Evolutionary conservation across 1,284 basidiomycete species (phyloP).

Genomic region (Pulveroboletus sp.): DNA sequence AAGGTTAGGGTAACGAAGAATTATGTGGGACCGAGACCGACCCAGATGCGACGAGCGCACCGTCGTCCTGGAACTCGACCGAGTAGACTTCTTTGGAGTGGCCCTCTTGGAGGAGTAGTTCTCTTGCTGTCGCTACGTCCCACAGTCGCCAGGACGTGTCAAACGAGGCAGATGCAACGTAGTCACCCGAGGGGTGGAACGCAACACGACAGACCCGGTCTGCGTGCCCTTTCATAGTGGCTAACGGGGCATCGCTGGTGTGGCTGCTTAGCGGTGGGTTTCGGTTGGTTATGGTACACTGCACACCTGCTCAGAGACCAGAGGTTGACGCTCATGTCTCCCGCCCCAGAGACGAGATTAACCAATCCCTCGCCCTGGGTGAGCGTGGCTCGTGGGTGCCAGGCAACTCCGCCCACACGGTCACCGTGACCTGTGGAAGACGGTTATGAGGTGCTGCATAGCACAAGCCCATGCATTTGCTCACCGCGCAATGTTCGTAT

Average conservation of each 20-base stretch:
- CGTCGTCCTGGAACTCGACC: constrained; percentile 94
- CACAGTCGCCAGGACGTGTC: constrained; percentile 99
- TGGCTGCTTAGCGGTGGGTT: constrained; percentile 50
- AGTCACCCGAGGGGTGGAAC: constrained; percentile 93
- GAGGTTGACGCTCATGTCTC: constrained; percentile 80
- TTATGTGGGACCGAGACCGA: constrained; percentile 27
- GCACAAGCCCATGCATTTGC: constrained; percentile 10
- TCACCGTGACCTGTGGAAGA: constrained; percentile 72
- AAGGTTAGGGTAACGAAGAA: constrained; percentile 8
- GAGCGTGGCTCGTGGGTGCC: constrained; percentile 95
- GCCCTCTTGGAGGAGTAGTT: constrained; percentile 91
- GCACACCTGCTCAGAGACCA: constrained; percentile 85
- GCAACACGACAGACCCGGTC: constrained; percentile 90
- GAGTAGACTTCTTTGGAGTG: constrained; percentile 97
- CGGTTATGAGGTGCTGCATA: constrained; percentile 12
- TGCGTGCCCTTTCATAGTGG: constrained; percentile 84
- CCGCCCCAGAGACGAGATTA: constrained; percentile 90
- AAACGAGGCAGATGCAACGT: constrained; percentile 92
- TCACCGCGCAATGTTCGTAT: constrained; percentile 69
- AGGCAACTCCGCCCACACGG: constrained; percentile 91
- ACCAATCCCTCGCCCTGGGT: constrained; percentile 63
- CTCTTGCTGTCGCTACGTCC: constrained; percentile 82
- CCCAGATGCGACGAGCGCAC: constrained; percentile 91
- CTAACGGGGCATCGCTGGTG: constrained; percentile 51
- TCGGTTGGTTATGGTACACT: neutral